Conservation (phyloP, 192 early-diverging fungal species). For the Gigaspora rosea region DNA sequence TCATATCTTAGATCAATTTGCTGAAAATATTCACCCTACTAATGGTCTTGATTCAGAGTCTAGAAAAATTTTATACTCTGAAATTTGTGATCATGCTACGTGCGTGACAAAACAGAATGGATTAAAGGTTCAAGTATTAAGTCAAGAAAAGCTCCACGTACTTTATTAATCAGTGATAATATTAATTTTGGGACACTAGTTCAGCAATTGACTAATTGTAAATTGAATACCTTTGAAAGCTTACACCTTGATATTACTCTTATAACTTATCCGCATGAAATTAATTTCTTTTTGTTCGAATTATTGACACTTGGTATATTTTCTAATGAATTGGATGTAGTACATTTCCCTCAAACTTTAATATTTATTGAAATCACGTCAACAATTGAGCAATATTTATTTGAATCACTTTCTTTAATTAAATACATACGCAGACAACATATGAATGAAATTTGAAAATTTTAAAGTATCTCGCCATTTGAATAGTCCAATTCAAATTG, state of each 20-base stretch:
- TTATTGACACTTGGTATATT: slow-evolving; percentile 10
- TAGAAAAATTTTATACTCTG: slow-evolving; percentile 7
- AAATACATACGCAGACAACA: background rate
- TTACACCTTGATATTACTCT: slow-evolving; percentile 14
- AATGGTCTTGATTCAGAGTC: background rate
- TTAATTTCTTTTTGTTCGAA: background rate
- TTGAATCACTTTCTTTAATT: too few species aligned
- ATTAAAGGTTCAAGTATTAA: slow-evolving; percentile 4
- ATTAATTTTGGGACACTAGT: background rate
- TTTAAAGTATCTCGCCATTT: slow-evolving; percentile 24
- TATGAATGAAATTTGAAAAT: slow-evolving; percentile 22
- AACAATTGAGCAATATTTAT: too few species aligned
- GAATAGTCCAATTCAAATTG: slow-evolving; percentile 31
- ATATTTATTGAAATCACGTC: slow-evolving; percentile 28
- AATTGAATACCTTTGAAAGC: background rate
- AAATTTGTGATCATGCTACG: slow-evolving; percentile 6
- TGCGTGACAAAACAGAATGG: slow-evolving; percentile 24
- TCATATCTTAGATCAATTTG: slow-evolving; percentile 32
- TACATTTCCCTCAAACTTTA: background rate
- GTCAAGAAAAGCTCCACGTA: background rate
- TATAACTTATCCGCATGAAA: background rate
- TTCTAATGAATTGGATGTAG: slow-evolving; percentile 10
- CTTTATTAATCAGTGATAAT: slow-evolving; percentile 1
- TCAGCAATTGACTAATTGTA: background rate
- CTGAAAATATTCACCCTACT: background rate